A percentile compares a stretch with the other conserved stretches of the same genome.
phyloP scores from a whole-genome alignment of 768 basidiomycete genomes.

The Rhodocollybia butyracea region DNA sequence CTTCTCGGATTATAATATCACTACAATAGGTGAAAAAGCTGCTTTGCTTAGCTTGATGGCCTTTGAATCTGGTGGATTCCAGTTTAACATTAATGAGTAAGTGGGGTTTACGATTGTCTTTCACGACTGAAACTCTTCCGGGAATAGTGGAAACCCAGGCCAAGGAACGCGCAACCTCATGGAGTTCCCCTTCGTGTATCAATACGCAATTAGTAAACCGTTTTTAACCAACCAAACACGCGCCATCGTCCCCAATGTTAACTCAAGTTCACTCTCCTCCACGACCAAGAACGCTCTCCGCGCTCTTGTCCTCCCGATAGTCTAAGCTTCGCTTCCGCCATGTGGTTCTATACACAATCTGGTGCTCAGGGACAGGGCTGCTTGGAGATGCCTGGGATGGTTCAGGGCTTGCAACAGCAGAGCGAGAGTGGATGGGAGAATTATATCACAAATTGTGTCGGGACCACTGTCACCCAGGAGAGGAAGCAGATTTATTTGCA shows the following conservation, averaged over 20 bases:
- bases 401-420: conserved; percentile 15
- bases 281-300: conserved; percentile 17
- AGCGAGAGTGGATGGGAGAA: conserved; percentile 17
- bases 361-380: conserved; percentile 13
- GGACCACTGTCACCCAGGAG: conserved; percentile 17
- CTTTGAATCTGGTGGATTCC: conserved; percentile 18
- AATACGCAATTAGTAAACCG: conserved; percentile 22
- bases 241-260: conserved; percentile 13
- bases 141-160: conserved; percentile 18
- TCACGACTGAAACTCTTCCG: too few species aligned
- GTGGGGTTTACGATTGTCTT: too few species aligned
- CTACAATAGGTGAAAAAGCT: conserved; percentile 17
- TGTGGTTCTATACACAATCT: conserved; percentile 22
- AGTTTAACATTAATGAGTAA: conserved; percentile 21
- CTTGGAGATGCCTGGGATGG: conserved; percentile 13
- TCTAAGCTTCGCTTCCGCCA: conserved; percentile 20
- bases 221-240: conserved; percentile 12
- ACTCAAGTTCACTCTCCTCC: conserved; percentile 3
- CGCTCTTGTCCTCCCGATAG: conserved; percentile 17
- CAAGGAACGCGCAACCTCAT: conserved; percentile 22
- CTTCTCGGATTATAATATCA: conserved; percentile 16
- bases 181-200: conserved; percentile 20
- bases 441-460: conserved; percentile 19
- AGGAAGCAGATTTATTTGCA: conserved; percentile 13
- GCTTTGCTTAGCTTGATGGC: conserved; percentile 20